Conservation (phyloP, 2,329 filamentous ascomycete species). For the Spiromastix sp. region DNA sequence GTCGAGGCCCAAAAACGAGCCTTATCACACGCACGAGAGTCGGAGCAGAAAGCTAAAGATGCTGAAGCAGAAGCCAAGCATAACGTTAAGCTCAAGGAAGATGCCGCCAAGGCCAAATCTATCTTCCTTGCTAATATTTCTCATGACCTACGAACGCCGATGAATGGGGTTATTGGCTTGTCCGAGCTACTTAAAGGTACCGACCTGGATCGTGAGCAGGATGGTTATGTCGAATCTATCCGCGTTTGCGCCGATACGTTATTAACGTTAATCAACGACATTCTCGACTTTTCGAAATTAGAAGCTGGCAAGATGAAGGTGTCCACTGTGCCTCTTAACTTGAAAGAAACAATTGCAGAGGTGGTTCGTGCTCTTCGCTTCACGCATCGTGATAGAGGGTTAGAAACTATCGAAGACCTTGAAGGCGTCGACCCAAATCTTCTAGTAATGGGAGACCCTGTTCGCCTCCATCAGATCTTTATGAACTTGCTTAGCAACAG, state of each 20-base stretch:
- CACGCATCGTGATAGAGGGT: constrained; percentile 50
- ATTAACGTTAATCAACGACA: constrained; percentile 82
- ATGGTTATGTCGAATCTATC: constrained; percentile 54
- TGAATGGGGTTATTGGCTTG: constrained; percentile 86
- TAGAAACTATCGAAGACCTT: constrained; percentile 55
- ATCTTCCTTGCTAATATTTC: constrained; percentile 93
- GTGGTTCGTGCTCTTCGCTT: constrained; percentile 54
- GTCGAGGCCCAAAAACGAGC: constrained; percentile 55
- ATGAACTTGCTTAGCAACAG: constrained; percentile 82
- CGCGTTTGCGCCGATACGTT: constrained; percentile 62
- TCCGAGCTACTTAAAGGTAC: constrained; percentile 52
- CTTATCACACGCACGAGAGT: constrained; percentile 49
- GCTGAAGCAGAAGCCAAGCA: constrained; percentile 54
- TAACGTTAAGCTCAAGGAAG: constrained; percentile 56
- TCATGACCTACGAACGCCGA: constrained; percentile 79
- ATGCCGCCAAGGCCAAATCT: constrained; percentile 67
- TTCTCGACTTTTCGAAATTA: constrained; percentile 77
- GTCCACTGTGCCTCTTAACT: constrained; percentile 71
- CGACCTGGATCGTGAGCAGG: constrained; percentile 45
- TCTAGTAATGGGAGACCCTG: constrained; percentile 75
- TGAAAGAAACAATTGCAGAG: constrained; percentile 57
- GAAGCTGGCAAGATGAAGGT: constrained; percentile 82
- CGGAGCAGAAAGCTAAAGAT: constrained; percentile 54
- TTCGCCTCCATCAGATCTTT: constrained; percentile 67
- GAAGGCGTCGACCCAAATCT: constrained; percentile 47